phyloP scores from a whole-genome alignment of 2,329 filamentous ascomycete genomes.

The Penicillium decumbens region DNA sequence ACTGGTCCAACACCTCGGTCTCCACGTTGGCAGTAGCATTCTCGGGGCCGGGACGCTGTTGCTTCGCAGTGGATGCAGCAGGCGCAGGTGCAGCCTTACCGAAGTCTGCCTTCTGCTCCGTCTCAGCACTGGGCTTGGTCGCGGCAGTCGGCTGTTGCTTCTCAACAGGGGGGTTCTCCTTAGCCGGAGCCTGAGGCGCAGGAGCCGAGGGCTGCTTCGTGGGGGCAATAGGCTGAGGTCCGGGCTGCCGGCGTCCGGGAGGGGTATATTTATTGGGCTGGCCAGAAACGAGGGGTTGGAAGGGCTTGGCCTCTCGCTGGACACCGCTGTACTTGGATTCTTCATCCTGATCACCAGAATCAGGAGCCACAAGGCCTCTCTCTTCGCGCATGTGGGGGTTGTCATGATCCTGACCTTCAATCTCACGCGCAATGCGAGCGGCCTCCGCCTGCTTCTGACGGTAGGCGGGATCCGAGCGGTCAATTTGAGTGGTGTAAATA shows the following conservation, averaged over 20 bases:
- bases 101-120: constrained; percentile 24
- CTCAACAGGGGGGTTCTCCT: constrained; percentile 22
- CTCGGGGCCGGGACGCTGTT: constrained; percentile 41
- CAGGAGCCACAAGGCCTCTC: constrained; percentile 62
- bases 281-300: constrained; percentile 60
- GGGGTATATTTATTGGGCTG: constrained; percentile 77
- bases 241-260: constrained; percentile 76
- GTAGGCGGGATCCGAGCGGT: constrained; percentile 78
- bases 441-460: constrained; percentile 71
- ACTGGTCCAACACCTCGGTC: constrained; percentile 57
- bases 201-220: constrained; percentile 79
- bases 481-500: constrained; percentile 86
- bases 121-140: constrained; percentile 22
- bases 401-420: constrained; percentile 67
- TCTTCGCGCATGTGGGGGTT: constrained; percentile 89
- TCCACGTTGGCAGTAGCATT: constrained; percentile 59
- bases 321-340: constrained; percentile 98
- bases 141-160: constrained; percentile 21
- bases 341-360: constrained; percentile 69
- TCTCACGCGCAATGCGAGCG: constrained; percentile 81
- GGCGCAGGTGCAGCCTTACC: constrained; percentile 22
- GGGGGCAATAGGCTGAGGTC: constrained; percentile 67
- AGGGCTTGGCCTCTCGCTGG: constrained; percentile 59
- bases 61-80: constrained; percentile 28
- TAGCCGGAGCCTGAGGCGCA: constrained; percentile 29